Conservation (phyloP, 139 green algal species). For the Astrephomene gubernaculifera region DNA sequence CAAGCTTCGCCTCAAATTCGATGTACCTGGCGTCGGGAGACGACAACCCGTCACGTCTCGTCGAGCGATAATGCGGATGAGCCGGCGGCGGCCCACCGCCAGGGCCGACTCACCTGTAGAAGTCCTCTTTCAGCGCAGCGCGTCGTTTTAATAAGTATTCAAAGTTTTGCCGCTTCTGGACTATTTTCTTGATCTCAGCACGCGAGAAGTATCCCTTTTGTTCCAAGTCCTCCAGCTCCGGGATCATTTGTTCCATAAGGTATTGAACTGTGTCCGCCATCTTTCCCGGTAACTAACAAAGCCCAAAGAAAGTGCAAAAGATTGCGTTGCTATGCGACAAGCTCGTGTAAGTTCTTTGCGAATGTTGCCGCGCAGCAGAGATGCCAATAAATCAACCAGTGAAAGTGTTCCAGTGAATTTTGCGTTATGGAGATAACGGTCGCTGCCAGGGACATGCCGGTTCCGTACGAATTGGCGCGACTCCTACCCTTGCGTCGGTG, state of each 20-base stretch:
- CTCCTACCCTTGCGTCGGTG: too few relatives aligned
- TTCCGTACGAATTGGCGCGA: too few relatives aligned
- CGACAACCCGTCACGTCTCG: too few relatives aligned
- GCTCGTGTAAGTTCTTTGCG: too few relatives aligned
- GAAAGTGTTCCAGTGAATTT: too few relatives aligned
- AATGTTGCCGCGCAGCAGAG: too few relatives aligned
- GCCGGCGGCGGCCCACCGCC: not conserved
- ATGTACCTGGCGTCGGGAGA: slow-evolving; percentile 81
- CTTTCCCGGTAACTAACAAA: not conserved
- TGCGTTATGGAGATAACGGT: too few relatives aligned
- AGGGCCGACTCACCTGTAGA: slow-evolving; percentile 64
- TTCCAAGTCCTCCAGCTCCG: slow-evolving; percentile 94
- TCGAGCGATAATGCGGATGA: too few relatives aligned
- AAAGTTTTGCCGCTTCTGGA: slow-evolving; percentile 83
- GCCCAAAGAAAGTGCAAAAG: too few relatives aligned
- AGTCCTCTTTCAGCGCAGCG: slow-evolving; percentile 84
- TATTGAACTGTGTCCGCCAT: slow-evolving; percentile 89
- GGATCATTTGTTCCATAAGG: slow-evolving; percentile 95
- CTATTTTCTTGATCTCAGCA: slow-evolving; percentile 84
- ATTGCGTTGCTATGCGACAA: too few relatives aligned
- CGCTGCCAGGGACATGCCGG: too few relatives aligned
- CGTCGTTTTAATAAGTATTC: slow-evolving; percentile 90
- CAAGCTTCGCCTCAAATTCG: slow-evolving; percentile 86
- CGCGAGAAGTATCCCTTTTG: slow-evolving; percentile 88
- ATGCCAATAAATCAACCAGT: too few relatives aligned